Base-by-base conservation (phyloP, 805 yeast species). In the Suhomyces vadensis region DNA sequence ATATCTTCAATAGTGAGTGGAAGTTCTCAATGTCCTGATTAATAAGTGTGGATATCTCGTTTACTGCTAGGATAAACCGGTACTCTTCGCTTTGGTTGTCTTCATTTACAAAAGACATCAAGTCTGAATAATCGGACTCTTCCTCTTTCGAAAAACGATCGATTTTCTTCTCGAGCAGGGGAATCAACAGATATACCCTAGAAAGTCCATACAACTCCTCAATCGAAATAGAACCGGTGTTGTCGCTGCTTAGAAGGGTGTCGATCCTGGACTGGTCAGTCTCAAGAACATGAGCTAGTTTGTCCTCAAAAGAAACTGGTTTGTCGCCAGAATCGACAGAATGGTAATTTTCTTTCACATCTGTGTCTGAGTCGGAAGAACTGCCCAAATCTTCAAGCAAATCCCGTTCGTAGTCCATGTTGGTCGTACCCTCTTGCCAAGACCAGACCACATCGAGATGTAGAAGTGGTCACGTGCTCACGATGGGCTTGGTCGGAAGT, bases 41-140 rank as follows among this genome's bases (percentile, higher is more conserved):
- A 2, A 86, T 71, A 5, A 79, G 74, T 8, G 74, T 73, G 0
- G 82, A 66, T n/a, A 78, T 54, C 35, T 73, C 78, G 59, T 84
- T 85, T 6, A 83, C 74, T 10, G 63, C 61, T 4, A 77, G 65
- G 8, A 87, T 61, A 22, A 85, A 74, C n/a, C 66, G 60, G 51
- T 75, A 73, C 51, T 81, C 82, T 7, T 65, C 66, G 20, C 56
- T 63, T 26, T 61, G 61, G 36, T 52, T 58, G 3, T 61, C 64
- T 9, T 51, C 51, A 24, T 56, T 56, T 11, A 67, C 50, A 14
- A 60, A 54, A 5, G 71, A 56, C n/a, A 64, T 37, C 7, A 62
- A 54, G 36, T 67, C 65, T 36, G 61, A 51, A 44, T 59, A 67
- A 44, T 68, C 69, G 2, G 61, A 56, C 27, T 57, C 58, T 27